Percentiles rank a stretch among this genome's conserved stretches.
phyloP scores from a whole-genome alignment of 192 early-diverging fungal species.

The Entomortierella beljakovae region DNA sequence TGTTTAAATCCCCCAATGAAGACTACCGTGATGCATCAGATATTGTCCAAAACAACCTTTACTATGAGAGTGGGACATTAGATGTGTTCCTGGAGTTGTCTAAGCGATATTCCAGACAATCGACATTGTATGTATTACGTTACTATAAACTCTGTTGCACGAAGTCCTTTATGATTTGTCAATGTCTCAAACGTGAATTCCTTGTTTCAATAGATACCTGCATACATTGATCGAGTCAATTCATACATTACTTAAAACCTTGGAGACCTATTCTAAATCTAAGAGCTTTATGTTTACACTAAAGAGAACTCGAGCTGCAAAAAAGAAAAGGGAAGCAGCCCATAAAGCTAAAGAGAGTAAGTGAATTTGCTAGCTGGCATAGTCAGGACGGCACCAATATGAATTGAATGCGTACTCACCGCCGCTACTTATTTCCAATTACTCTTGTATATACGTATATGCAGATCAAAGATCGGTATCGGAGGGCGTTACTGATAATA shows the following conservation, averaged over 20 bases:
- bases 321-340: constrained; percentile 43
- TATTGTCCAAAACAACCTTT: constrained; percentile 77
- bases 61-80: constrained; percentile 71
- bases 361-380: neutral
- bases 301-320: constrained; percentile 47
- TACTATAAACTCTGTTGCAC: too few relatives aligned
- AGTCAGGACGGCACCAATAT: too few relatives aligned
- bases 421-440: too few relatives aligned
- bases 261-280: constrained; percentile 68
- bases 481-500: neutral
- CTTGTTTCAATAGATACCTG: constrained; percentile 61
- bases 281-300: constrained; percentile 63
- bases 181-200: neutral
- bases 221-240: constrained; percentile 63
- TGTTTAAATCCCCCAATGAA: constrained; percentile 61
- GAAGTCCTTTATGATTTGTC: too few relatives aligned
- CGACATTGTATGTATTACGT: constrained; percentile 46
- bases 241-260: constrained; percentile 70
- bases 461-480: neutral
- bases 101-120: constrained; percentile 60
- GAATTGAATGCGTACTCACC: too few relatives aligned
- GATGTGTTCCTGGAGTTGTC: constrained; percentile 69
- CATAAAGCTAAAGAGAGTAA: constrained; percentile 11
- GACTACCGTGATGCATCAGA: constrained; percentile 68
- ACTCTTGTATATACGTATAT: too few relatives aligned